Evolutionary conservation across 2,329 filamentous ascomycete species (phyloP).

Genomic region (Phoma sp.): DNA sequence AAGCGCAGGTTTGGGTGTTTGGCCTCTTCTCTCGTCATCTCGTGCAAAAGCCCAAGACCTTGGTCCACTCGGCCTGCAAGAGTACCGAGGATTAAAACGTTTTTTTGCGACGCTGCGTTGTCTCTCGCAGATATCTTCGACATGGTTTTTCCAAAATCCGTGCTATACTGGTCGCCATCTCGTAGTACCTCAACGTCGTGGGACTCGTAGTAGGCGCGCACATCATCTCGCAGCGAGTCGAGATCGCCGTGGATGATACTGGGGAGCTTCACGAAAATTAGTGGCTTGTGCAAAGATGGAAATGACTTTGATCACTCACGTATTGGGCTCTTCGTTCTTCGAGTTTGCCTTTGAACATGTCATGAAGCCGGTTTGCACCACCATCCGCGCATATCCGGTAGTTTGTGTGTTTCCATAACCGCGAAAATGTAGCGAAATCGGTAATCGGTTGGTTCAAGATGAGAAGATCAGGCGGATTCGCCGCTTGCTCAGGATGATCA

Average conservation of each 20-base stretch:
- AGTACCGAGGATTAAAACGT: constrained; percentile 84
- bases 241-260: constrained; percentile 85
- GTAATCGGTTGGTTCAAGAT: constrained; percentile 55
- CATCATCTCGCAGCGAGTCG: constrained; percentile 74
- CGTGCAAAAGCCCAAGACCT: constrained; percentile 85
- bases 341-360: constrained; percentile 51
- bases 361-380: constrained; percentile 78
- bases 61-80: constrained; percentile 93
- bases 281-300: background rate
- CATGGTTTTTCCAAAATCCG: constrained; percentile 87
- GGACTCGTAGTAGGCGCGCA: constrained; percentile 70
- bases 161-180: constrained; percentile 82
- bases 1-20: constrained; percentile 58
- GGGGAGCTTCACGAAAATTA: constrained; percentile 41
- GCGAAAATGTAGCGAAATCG: constrained; percentile 57
- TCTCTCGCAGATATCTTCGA: constrained; percentile 61
- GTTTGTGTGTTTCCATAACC: constrained; percentile 60
- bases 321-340: constrained; percentile 33
- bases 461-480: constrained; percentile 43
- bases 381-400: constrained; percentile 86
- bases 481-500: constrained; percentile 23
- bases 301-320: constrained; percentile 28
- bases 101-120: constrained; percentile 39
- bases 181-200: constrained; percentile 68
- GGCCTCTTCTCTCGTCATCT: constrained; percentile 67